Evolutionary conservation across 306 rosid species (phyloP), one percentile per base, ranked within the genome.

Genomic region (Ochetophila trinervis): DNA sequence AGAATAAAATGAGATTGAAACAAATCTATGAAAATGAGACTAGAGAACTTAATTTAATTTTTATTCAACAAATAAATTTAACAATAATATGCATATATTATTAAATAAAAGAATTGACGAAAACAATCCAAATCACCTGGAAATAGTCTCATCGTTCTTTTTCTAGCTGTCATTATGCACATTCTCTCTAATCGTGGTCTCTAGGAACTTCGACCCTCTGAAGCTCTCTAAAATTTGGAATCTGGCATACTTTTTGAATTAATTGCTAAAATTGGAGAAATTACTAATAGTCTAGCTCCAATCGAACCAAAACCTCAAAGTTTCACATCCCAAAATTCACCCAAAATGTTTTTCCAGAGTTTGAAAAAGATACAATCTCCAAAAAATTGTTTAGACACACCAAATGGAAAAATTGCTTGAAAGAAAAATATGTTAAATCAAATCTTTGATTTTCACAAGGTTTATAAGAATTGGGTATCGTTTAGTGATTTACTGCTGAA

Each of bases 121-220:
- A 62, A 66, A 18, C 45, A 76, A 24, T 53, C 62, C 17, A 62
- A 63, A 49, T 34, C 68, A 92, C 98, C 98, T 89, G 3, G 88
- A 84, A 71, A 92, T 92, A 3, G 98, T 92, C 74, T 92, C 96
- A 74, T 89, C 96, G 69, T 89, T 92, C 92, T 89, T 89, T 88
- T 89, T 92, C 84, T 85, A 90, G 49, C 87, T 95, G 56, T 92
- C 98, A 76, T 85, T 82, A 62, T 89, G 95, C 63, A 96, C 86
- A 70, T 80, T 89, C 70, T 88, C 96, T 77, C 79, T 77, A 62
- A 92, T 89, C 76, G n/a, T n/a, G n/a, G n/a, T n/a, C n/a, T n/a
- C n/a, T n/a, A n/a, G n/a, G n/a, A n/a, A n/a, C n/a, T n/a, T n/a
- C n/a, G n/a, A n/a, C n/a, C n/a, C n/a, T n/a, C n/a, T n/a, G n/a